phyloP scores from a whole-genome alignment of 257 asterid genomes.

The Leptodermis oblonga region DNA sequence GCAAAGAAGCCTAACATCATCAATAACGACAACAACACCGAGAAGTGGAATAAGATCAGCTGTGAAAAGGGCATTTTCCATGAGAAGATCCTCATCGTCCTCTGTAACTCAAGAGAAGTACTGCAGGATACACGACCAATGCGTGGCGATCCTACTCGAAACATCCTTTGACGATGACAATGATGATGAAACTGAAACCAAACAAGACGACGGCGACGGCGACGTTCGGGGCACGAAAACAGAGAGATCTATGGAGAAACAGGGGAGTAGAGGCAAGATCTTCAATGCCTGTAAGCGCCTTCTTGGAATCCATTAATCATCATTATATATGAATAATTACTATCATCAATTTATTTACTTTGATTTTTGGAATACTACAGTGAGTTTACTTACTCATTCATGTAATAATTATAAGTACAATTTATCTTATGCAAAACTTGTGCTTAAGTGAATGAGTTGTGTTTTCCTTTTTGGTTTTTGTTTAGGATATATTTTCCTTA shows the following conservation, averaged over 20 bases:
- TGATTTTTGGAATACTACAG: too few species aligned
- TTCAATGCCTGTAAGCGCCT: conserved; percentile 45
- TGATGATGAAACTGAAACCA: background rate
- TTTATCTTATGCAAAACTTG: too few species aligned
- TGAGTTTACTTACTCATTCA: too few species aligned
- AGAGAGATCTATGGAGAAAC: conserved; percentile 15
- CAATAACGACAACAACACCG: background rate
- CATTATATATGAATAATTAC: too few species aligned
- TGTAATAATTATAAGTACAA: too few species aligned
- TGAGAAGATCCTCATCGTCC: conserved; percentile 34
- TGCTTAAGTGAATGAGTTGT: too few species aligned
- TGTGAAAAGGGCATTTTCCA: conserved; percentile 35
- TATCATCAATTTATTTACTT: too few species aligned
- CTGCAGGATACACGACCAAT: conserved; percentile 47
- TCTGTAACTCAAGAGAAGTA: conserved; percentile 41
- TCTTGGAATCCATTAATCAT: conserved; percentile 27
- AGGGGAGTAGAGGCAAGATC: conserved; percentile 29
- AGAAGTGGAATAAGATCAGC: conserved; percentile 16
- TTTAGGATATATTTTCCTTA: too few species aligned
- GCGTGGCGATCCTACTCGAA: conserved; percentile 19
- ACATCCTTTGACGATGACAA: conserved; percentile 21
- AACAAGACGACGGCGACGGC: background rate
- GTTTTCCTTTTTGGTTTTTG: too few species aligned
- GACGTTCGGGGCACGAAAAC: background rate
- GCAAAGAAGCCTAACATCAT: conserved; percentile 7